A percentile compares a stretch with the other conserved stretches of the same genome.
Evolutionary conservation across 495 filamentous ascomycete genomes (phyloP).

Genomic region (Podospora sp.): DNA sequence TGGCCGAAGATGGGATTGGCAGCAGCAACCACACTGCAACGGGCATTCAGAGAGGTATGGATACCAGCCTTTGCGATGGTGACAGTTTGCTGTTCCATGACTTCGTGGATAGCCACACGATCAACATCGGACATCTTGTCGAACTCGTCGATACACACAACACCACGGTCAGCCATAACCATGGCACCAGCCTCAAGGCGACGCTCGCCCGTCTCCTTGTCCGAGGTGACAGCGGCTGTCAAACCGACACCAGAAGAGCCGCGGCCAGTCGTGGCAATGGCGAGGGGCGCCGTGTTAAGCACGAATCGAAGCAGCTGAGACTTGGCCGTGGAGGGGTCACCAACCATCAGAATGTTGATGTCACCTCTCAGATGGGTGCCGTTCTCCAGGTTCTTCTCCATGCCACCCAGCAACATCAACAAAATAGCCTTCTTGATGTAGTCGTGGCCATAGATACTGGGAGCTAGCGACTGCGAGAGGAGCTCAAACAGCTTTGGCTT

Average conservation of each 20-base stretch:
- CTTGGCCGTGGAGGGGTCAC: conserved; percentile 97
- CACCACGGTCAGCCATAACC: conserved; percentile 95
- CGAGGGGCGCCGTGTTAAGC: conserved; percentile 93
- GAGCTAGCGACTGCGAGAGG: conserved; percentile 94
- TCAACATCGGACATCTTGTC: conserved; percentile 99
- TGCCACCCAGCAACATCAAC: conserved; percentile 94
- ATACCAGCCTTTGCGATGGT: conserved; percentile 99
- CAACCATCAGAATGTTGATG: conserved; percentile 99
- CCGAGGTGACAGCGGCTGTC: conserved; percentile 91
- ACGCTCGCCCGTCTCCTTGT: conserved; percentile 97
- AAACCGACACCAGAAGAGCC: conserved; percentile 98
- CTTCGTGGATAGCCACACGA: conserved; percentile 98
- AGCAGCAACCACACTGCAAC: conserved; percentile 94
- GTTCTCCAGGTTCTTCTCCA: conserved; percentile 99
- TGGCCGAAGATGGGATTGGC: conserved; percentile 98
- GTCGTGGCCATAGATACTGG: conserved; percentile 95
- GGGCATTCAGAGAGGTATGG: conserved; percentile 94
- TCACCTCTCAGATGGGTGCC: conserved; percentile 97
- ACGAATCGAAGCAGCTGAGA: conserved; percentile 97
- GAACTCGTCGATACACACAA: conserved; percentile 99
- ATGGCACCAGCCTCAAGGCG: conserved; percentile 96
- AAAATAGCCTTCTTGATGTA: conserved; percentile 98
- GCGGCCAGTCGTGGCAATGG: conserved; percentile 95
- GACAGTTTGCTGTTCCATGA: conserved; percentile 99
- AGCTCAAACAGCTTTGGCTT: conserved; percentile 93